Evolutionary conservation across 176 grass and related monocot genomes (phyloP).

Genomic region (Musa troglodytarum): DNA sequence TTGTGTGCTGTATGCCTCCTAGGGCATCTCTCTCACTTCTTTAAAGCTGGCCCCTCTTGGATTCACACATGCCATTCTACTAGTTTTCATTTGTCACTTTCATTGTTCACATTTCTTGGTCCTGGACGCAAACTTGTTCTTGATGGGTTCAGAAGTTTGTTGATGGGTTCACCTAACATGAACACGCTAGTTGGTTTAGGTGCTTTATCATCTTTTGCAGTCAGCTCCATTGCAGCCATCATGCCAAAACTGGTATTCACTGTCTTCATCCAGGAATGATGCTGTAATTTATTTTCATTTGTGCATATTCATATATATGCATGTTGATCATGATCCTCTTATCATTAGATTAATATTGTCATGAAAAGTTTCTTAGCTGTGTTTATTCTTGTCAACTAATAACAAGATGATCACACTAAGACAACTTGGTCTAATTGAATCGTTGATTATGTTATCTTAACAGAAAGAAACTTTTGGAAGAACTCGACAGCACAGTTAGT

Average conservation of each 20-base stretch:
- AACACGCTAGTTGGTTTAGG: slow-evolving; percentile 94
- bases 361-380: neutral
- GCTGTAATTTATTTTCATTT: slow-evolving; percentile 2
- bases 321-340: slow-evolving; percentile 1
- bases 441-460: neutral
- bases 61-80: slow-evolving; percentile 72
- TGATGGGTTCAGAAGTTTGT: slow-evolving; percentile 70
- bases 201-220: slow-evolving; percentile 88
- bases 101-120: slow-evolving; percentile 83
- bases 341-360: neutral
- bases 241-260: slow-evolving; percentile 76
- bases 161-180: slow-evolving; percentile 84
- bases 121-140: slow-evolving; percentile 77
- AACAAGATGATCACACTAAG: neutral
- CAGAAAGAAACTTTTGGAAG: neutral
- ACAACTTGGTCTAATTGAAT: neutral
- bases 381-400: neutral
- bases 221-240: slow-evolving; percentile 73
- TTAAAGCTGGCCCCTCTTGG: slow-evolving; percentile 49
- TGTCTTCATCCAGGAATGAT: neutral
- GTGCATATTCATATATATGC: neutral
- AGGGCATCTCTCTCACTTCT: slow-evolving; percentile 78
- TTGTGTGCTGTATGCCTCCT: slow-evolving; percentile 80
- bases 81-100: slow-evolving; percentile 83
- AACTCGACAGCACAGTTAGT: too few relatives aligned